Evolutionary conservation across 768 basidiomycete genomes (phyloP).

Genomic region (Strobilomyces echinocephalus): DNA sequence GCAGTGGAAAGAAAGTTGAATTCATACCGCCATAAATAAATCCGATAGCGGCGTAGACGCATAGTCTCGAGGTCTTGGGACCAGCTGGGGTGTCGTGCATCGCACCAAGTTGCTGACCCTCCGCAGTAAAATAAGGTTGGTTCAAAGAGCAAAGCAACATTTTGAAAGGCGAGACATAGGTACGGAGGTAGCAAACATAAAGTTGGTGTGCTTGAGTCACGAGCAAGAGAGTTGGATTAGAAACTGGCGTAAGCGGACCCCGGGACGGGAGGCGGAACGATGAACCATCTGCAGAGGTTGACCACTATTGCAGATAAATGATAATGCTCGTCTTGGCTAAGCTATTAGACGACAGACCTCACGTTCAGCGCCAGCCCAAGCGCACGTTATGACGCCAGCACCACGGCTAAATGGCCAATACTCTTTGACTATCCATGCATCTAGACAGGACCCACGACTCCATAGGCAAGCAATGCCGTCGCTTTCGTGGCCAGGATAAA

Average conservation of each 20-base stretch:
- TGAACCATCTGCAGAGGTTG: slow-evolving; percentile 38
- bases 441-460: slow-evolving; percentile 53
- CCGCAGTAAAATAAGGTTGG: slow-evolving; percentile 34
- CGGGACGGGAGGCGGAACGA: slow-evolving; percentile 52
- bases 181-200: slow-evolving; percentile 50
- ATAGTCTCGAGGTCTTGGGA: slow-evolving; percentile 41
- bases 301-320: slow-evolving; percentile 45
- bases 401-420: slow-evolving; percentile 49
- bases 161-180: slow-evolving; percentile 40
- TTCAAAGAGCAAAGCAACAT: slow-evolving; percentile 47
- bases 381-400: slow-evolving; percentile 55
- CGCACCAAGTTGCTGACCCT: slow-evolving; percentile 32
- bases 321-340: not conserved
- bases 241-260: slow-evolving; percentile 53
- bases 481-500: slow-evolving; percentile 55
- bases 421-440: slow-evolving; percentile 57
- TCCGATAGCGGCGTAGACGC: slow-evolving; percentile 56
- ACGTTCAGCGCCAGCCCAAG: slow-evolving; percentile 57
- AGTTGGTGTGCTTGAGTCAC: slow-evolving; percentile 62
- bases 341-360: slow-evolving; percentile 40
- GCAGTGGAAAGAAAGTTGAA: too few relatives aligned
- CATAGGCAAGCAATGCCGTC: slow-evolving; percentile 66
- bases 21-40: slow-evolving; percentile 52
- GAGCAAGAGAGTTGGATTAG: slow-evolving; percentile 53
- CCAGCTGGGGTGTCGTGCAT: slow-evolving; percentile 29